These are phyloP conservation scores for Ustilago sp. DNA, from an alignment of 1,284 basidiomycete genomes.

Conservation along the genomic window DNA sequence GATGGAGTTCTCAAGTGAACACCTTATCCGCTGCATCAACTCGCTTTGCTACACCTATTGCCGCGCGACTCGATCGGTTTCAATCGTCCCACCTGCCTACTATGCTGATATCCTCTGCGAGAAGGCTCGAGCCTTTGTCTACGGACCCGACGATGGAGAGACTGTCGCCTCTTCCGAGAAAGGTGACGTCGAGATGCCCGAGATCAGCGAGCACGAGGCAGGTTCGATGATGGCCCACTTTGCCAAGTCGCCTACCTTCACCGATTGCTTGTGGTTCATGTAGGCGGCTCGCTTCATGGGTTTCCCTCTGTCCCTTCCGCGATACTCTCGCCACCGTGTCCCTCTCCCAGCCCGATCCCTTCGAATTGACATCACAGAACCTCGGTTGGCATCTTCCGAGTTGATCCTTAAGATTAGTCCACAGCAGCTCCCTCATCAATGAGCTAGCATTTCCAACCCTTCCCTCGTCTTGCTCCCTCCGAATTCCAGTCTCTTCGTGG, in stretches of 20 bases:
- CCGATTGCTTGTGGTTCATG: constrained; percentile 47
- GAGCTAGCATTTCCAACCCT: too few species aligned
- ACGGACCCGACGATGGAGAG: constrained; percentile 60
- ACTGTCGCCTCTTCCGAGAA: constrained; percentile 20
- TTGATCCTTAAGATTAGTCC: too few species aligned
- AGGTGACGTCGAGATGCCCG: not conserved
- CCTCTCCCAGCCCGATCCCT: not conserved
- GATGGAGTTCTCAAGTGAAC: constrained; percentile 51
- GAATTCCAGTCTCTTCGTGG: too few species aligned
- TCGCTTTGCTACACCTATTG: constrained; percentile 70
- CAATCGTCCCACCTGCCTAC: constrained; percentile 70
- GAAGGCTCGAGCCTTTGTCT: constrained; percentile 70
- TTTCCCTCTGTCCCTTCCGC: not conserved
- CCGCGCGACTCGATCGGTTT: constrained; percentile 71
- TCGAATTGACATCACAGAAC: too few species aligned
- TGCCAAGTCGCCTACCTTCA: constrained; percentile 18
- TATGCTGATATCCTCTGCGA: constrained; percentile 71
- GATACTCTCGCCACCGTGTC: not conserved
- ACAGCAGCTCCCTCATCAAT: too few species aligned
- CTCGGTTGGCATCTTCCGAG: too few species aligned
- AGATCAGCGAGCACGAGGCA: constrained; percentile 36
- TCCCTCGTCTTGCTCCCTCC: too few species aligned
- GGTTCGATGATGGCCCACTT: constrained; percentile 32
- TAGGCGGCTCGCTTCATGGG: constrained; percentile 5
- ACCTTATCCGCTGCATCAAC: constrained; percentile 66